Percentiles rank a stretch among this genome's conserved stretches.
Evolutionary conservation across 140 eudicot genomes (phyloP).

Genomic region (Flaveria floridana): DNA sequence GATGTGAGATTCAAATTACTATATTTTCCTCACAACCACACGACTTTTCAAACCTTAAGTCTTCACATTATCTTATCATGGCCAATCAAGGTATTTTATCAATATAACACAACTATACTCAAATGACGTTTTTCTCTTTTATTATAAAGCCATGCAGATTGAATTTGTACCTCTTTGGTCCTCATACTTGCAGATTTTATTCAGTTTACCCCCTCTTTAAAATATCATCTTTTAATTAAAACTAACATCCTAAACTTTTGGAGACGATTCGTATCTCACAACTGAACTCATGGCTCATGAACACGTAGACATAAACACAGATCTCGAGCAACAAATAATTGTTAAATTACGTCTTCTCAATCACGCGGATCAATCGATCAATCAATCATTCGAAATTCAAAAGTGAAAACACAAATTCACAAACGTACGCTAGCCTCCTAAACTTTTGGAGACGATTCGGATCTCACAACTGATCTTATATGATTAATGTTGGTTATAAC

Average conservation of each 20-base stretch:
- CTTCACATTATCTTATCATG: no score
- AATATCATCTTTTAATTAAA: background rate
- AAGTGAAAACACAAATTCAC: no score
- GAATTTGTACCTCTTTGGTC: background rate
- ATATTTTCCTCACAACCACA: no score
- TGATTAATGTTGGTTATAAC: no score
- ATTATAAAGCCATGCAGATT: slow-evolving; percentile 1
- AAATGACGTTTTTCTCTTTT: background rate
- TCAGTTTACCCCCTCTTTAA: slow-evolving; percentile 16
- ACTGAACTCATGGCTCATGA: slow-evolving; percentile 20
- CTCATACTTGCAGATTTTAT: slow-evolving; percentile 2
- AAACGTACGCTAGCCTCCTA: no score
- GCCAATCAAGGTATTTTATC: no score
- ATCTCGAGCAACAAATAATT: slow-evolving; percentile 5
- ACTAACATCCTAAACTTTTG: slow-evolving; percentile 29
- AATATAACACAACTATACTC: background rate
- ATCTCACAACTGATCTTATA: no score
- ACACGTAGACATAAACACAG: slow-evolving; percentile 1
- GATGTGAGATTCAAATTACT: no score
- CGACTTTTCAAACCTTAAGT: no score
- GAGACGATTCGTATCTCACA: slow-evolving; percentile 35
- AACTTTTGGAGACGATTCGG: no score
- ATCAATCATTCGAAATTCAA: background rate
- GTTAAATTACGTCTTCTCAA: slow-evolving; percentile 3
- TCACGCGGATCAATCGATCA: background rate